These are phyloP conservation scores for Termitomyces heimii DNA, from an alignment of 768 basidiomycete genomes.

Conservation along the genomic window DNA sequence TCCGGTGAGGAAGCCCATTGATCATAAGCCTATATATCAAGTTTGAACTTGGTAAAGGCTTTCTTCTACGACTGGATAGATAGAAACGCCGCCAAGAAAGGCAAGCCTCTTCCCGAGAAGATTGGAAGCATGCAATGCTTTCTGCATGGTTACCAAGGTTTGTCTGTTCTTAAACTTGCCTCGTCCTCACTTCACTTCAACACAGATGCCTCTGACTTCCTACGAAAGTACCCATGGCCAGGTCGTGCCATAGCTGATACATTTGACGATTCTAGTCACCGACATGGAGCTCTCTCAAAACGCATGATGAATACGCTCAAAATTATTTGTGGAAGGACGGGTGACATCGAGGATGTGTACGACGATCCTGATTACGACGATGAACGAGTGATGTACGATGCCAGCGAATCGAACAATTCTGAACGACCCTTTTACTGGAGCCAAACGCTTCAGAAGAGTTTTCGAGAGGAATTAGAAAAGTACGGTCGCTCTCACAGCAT, in stretches of 20 bases:
- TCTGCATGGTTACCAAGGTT: slow-evolving; percentile 76
- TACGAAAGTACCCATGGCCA: slow-evolving; percentile 84
- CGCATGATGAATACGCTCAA: slow-evolving; percentile 63
- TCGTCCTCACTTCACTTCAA: neutral
- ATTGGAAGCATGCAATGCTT: slow-evolving; percentile 91
- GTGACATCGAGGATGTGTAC: slow-evolving; percentile 60
- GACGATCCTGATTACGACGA: slow-evolving; percentile 77
- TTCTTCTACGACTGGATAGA: slow-evolving; percentile 96
- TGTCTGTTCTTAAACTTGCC: neutral
- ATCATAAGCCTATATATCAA: neutral
- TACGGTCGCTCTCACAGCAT: slow-evolving; percentile 25
- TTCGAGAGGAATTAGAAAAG: slow-evolving; percentile 88
- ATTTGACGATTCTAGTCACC: slow-evolving; percentile 78
- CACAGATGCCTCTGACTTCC: slow-evolving; percentile 83
- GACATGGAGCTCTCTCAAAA: slow-evolving; percentile 64
- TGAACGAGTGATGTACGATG: slow-evolving; percentile 63
- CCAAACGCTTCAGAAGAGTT: slow-evolving; percentile 68
- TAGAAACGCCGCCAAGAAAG: slow-evolving; percentile 74
- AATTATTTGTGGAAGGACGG: slow-evolving; percentile 82
- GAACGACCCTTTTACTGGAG: slow-evolving; percentile 80
- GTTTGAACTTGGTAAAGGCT: slow-evolving; percentile 36
- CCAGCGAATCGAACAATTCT: slow-evolving; percentile 48
- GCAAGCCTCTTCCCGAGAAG: slow-evolving; percentile 79
- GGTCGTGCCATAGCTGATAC: slow-evolving; percentile 80
- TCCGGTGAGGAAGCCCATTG: slow-evolving; percentile 37